These are phyloP conservation scores for Xylaria digitata DNA, from an alignment of 2,329 filamentous ascomycete species.

Conservation along the genomic window DNA sequence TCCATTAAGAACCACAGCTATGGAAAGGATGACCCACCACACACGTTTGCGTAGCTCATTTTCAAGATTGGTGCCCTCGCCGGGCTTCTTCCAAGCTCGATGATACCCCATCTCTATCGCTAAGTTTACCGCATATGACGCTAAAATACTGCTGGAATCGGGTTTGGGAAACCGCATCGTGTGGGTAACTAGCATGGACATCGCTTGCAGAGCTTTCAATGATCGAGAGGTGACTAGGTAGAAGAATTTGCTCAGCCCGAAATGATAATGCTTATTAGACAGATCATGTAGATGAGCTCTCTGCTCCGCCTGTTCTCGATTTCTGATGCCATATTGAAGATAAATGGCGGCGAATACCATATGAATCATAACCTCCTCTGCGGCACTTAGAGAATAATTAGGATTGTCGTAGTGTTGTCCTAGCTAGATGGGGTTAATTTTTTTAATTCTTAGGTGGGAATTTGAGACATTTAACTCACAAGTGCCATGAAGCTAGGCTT, in stretches of 20 bases:
- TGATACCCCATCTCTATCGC: slow-evolving; percentile 82
- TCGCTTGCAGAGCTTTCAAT: slow-evolving; percentile 76
- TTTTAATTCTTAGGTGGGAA: slow-evolving; percentile 8
- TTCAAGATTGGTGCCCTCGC: slow-evolving; percentile 66
- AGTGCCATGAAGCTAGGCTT: slow-evolving; percentile 77
- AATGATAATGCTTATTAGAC: slow-evolving; percentile 84
- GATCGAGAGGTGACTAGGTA: slow-evolving; percentile 71
- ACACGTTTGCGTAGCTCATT: slow-evolving; percentile 81
- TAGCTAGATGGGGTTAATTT: slow-evolving; percentile 57
- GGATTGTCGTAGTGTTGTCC: slow-evolving; percentile 76
- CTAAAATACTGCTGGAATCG: slow-evolving; percentile 76
- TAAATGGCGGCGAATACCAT: slow-evolving; percentile 84
- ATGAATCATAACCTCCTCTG: slow-evolving; percentile 77
- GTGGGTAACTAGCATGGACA: slow-evolving; percentile 77
- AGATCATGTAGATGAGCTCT: slow-evolving; percentile 68
- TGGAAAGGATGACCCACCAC: slow-evolving; percentile 78
- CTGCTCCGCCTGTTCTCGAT: slow-evolving; percentile 66
- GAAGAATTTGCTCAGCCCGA: slow-evolving; percentile 74
- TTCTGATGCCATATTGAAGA: slow-evolving; percentile 80
- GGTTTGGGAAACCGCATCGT: slow-evolving; percentile 83
- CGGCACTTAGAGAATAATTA: slow-evolving; percentile 68
- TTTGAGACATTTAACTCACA: slow-evolving; percentile 57
- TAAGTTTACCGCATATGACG: slow-evolving; percentile 71
- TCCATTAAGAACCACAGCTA: slow-evolving; percentile 76
- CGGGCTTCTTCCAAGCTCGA: slow-evolving; percentile 68